Evolutionary conservation across 345 rosid genomes (phyloP), one percentile per base, ranked within the genome.

Genomic region (Bruguiera gymnorhiza): DNA sequence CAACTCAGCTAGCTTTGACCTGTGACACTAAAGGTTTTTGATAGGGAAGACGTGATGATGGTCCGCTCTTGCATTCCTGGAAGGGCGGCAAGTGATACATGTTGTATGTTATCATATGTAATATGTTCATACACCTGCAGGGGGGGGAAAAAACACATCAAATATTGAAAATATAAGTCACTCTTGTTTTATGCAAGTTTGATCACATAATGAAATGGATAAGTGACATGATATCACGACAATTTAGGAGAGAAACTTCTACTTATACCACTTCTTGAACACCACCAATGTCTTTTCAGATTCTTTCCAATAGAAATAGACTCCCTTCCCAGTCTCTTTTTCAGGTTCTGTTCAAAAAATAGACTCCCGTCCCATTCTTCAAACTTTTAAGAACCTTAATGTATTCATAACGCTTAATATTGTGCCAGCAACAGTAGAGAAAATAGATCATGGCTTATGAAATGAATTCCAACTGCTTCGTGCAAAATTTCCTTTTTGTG

Each of bases 61-160:
- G 92, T 85, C 63, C 82, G 75, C 69, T 72, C 80, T 67, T 82
- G 82, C 89, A 85, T 85, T 75, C 89, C 85, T n/a, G 86, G 82
- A 70, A 84, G 81, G 1, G 81, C 70, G 62, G 88, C 88, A 60
- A 84, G 76, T 36, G 86, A 74, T n/a, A 73, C 62, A 29, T 85
- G 87, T 54, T 81, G 79, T 55, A 58, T 46, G 31, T 78, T 59
- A 51, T 87, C 83, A 58, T 70, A 87, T 16, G 85, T 83, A 63
- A 87, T 70, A 58, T 83, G 82, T 70, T 82, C 86, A 24, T 85
- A 87, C 20, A 85, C 88, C 88, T 80, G 75, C 37, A 64, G 19
- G 29, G 29, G 39, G 34, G 46, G 43, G 21, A 32, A 8, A 24
- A 66, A 65, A 60, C 11, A 65, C 50, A 15, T 71, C 24, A 52